Conservation (phyloP, 495 filamentous ascomycete species). For the Mytilinidion resinicola region DNA sequence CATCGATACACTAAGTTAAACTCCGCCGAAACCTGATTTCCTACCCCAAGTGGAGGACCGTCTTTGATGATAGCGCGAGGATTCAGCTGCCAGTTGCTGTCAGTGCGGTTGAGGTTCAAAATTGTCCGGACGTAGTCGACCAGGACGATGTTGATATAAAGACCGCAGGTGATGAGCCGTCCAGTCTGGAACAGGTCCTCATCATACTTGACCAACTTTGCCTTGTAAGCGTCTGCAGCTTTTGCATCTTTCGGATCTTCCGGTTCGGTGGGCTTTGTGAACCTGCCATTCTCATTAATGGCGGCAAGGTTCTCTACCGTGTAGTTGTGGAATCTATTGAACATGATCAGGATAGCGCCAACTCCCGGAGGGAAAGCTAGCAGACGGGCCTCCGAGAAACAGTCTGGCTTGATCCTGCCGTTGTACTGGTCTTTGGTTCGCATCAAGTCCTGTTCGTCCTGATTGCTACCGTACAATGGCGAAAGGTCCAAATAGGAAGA, state of each 20-base stretch:
- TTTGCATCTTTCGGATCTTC: conserved; percentile 18
- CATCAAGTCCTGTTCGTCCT: conserved; percentile 65
- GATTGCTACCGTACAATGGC: conserved; percentile 79
- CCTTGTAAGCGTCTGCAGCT: conserved; percentile 9
- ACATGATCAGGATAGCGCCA: conserved; percentile 59
- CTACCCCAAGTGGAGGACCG: conserved; percentile 58
- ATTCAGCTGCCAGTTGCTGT: conserved; percentile 75
- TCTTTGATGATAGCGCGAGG: conserved; percentile 53
- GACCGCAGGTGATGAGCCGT: conserved; percentile 68
- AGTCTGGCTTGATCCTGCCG: conserved; percentile 78
- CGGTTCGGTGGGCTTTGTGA: conserved; percentile 37
- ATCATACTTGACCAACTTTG: conserved; percentile 27
- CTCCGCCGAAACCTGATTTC: conserved; percentile 73
- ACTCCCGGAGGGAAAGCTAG: conserved; percentile 82
- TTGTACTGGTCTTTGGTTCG: conserved; percentile 74
- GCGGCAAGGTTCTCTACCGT: conserved; percentile 47
- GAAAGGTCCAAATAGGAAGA: conserved; percentile 82
- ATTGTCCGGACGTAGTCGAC: conserved; percentile 82
- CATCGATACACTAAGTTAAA: conserved; percentile 72
- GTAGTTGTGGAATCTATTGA: conserved; percentile 50
- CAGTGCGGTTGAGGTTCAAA: conserved; percentile 70
- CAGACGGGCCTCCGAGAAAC: conserved; percentile 69
- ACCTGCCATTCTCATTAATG: conserved; percentile 56
- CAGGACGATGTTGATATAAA: conserved; percentile 80
- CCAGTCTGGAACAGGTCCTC: conserved; percentile 69